Percentiles rank a stretch among this genome's conserved stretches.
Conservation (phyloP, 192 early-diverging fungal genomes). For the Umbelopsis vinacea region DNA sequence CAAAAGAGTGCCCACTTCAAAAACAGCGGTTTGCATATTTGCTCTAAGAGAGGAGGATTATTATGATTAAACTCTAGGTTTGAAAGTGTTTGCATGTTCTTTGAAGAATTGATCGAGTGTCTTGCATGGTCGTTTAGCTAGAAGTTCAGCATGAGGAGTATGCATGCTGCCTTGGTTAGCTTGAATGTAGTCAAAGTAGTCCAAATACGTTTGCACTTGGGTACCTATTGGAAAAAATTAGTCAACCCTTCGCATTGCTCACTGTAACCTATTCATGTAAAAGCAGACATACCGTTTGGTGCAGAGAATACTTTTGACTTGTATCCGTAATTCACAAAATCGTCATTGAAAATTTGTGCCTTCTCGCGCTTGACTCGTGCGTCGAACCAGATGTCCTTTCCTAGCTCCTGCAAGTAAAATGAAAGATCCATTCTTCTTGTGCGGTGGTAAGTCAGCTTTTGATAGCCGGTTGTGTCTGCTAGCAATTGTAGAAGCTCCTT, state of each 20-base stretch:
- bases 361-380: constrained; percentile 33
- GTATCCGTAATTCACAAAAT: constrained; percentile 21
- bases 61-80: constrained; percentile 33
- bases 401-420: constrained; percentile 31
- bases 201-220: constrained; percentile 36
- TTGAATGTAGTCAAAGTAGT: constrained; percentile 40
- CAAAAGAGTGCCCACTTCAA: neutral
- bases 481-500: constrained; percentile 26
- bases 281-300: constrained; percentile 27
- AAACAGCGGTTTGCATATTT: neutral
- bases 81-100: constrained; percentile 40
- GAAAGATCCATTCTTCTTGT: constrained; percentile 33
- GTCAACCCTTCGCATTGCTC: neutral
- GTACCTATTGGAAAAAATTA: constrained; percentile 14
- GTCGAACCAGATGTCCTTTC: constrained; percentile 39
- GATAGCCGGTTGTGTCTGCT: constrained; percentile 26
- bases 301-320: constrained; percentile 23
- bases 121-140: constrained; percentile 26
- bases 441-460: constrained; percentile 17
- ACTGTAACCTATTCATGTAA: neutral
- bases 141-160: constrained; percentile 31
- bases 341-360: constrained; percentile 30
- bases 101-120: constrained; percentile 31
- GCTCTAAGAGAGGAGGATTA: neutral
- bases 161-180: constrained; percentile 30